Evolutionary conservation across 2,329 filamentous ascomycete genomes (phyloP).

Genomic region (Dactylella cylindrospora): DNA sequence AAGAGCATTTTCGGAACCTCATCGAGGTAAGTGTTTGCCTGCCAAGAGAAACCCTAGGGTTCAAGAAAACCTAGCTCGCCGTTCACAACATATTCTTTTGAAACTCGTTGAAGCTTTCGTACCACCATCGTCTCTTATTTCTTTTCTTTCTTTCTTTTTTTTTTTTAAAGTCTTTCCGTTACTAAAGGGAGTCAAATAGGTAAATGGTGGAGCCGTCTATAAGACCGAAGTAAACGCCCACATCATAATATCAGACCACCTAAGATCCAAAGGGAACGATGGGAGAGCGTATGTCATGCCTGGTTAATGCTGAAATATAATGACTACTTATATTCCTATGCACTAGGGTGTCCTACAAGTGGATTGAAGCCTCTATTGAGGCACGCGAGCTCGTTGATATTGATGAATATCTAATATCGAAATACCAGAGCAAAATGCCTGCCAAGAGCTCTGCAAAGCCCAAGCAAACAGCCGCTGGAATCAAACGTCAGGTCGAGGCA

Average conservation of each 20-base stretch:
- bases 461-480: conserved; percentile 7
- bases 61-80: too few relatives aligned
- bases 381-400: conserved; percentile 57
- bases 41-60: conserved; percentile 30
- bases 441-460: too few relatives aligned
- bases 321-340: background rate
- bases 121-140: background rate
- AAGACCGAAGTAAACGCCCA: conserved; percentile 28
- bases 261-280: conserved; percentile 55
- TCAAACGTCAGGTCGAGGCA: conserved; percentile 2
- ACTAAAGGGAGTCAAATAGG: conserved; percentile 10
- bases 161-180: background rate
- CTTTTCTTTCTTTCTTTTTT: background rate
- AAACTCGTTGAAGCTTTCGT: conserved; percentile 2
- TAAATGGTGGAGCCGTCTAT: conserved; percentile 37
- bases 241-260: conserved; percentile 56
- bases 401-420: conserved; percentile 52
- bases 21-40: conserved; percentile 15
- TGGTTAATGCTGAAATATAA: background rate
- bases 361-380: conserved; percentile 60
- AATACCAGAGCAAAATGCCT: too few relatives aligned
- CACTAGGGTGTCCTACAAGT: conserved; percentile 60
- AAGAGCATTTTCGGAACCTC: conserved; percentile 5
- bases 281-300: conserved; percentile 54
- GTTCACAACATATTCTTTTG: too few relatives aligned